Conservation (phyloP, 345 rosid genomes). For the Excoecaria cochinchinensis region DNA sequence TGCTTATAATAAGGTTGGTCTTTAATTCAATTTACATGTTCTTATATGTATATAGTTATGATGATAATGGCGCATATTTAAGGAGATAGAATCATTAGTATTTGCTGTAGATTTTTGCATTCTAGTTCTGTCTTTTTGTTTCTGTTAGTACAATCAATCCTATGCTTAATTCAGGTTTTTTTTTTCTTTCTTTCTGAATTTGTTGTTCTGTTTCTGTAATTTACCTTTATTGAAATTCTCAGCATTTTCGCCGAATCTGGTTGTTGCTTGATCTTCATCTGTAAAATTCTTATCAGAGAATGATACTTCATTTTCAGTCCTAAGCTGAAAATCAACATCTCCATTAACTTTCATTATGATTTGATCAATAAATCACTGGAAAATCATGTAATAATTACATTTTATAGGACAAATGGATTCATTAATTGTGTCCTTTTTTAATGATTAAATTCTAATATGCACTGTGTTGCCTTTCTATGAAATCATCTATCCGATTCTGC, state of each 20-base stretch:
- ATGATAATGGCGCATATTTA: background rate
- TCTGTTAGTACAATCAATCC: background rate
- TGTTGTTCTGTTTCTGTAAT: too few species aligned
- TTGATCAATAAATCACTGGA: background rate
- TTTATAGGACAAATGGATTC: background rate
- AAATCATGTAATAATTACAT: background rate
- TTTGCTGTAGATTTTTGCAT: constrained; percentile 6
- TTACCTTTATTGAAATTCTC: too few species aligned
- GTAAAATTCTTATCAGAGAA: background rate
- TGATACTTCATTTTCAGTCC: background rate
- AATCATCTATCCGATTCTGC: too few species aligned
- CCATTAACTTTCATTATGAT: background rate
- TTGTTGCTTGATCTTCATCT: background rate
- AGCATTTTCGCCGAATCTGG: background rate
- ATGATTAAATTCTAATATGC: too few species aligned
- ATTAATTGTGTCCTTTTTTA: background rate
- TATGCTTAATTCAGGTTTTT: too few species aligned
- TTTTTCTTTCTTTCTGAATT: too few species aligned
- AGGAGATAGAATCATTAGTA: background rate
- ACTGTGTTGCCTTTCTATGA: too few species aligned
- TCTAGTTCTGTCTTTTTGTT: background rate
- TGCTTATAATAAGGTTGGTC: constrained; percentile 27
- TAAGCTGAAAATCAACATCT: background rate
- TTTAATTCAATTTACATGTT: background rate
- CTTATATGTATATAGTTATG: background rate